Conservation (phyloP, 768 basidiomycete genomes). For the Leccinellum luteum region DNA sequence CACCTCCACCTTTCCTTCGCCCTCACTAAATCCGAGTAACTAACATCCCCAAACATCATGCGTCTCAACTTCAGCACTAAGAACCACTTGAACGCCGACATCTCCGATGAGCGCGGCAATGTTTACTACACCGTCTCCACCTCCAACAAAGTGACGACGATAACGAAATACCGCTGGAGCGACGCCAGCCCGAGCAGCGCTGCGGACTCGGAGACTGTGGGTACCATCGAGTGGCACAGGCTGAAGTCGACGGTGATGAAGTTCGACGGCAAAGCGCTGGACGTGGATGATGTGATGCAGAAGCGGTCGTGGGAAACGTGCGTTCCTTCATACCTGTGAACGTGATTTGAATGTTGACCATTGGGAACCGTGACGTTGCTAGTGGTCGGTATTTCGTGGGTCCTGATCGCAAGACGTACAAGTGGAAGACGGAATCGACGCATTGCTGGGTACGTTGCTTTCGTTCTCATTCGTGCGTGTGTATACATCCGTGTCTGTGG, state of each 20-base stretch:
- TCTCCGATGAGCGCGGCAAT: constrained; percentile 20
- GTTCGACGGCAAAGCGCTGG: constrained; percentile 14
- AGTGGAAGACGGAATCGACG: constrained; percentile 29
- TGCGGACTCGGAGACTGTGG: constrained; percentile 18
- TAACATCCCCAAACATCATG: constrained; percentile 6
- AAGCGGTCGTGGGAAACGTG: constrained; percentile 18
- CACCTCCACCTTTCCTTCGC: neutral
- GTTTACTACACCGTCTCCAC: constrained; percentile 22
- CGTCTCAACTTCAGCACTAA: constrained; percentile 21
- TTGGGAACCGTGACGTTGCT: neutral
- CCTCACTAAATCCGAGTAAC: neutral
- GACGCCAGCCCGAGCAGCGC: constrained; percentile 8
- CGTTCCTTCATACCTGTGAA: neutral
- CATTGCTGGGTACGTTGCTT: constrained; percentile 25
- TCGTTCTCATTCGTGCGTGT: neutral
- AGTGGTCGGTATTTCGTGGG: constrained; percentile 36
- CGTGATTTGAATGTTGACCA: neutral
- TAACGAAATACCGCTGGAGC: constrained; percentile 24
- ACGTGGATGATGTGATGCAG: constrained; percentile 11
- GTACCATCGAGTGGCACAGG: constrained; percentile 25
- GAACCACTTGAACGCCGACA: constrained; percentile 20
- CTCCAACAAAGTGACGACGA: constrained; percentile 20
- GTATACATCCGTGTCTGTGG: neutral
- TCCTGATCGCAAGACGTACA: constrained; percentile 29
- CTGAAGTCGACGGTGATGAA: constrained; percentile 6